phyloP scores from a whole-genome alignment of 2,329 filamentous ascomycete genomes.

The Lachnellula suecica region DNA sequence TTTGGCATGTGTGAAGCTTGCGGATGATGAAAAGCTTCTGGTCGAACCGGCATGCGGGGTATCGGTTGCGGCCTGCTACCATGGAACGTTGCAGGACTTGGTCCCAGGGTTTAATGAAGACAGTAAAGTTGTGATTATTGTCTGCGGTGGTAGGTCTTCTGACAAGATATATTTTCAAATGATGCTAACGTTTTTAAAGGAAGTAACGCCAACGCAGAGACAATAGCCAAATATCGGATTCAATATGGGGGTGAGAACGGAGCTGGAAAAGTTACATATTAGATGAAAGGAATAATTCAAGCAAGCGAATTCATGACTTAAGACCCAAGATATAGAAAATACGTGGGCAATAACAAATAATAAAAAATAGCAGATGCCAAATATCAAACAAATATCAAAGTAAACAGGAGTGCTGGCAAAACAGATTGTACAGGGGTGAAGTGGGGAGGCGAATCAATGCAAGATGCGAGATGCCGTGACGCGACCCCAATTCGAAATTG shows the following conservation, averaged over 20 bases:
- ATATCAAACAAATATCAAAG: too few species aligned
- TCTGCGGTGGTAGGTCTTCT: constrained; percentile 69
- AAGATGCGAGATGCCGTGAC: neutral
- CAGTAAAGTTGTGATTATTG: constrained; percentile 73
- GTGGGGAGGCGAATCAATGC: neutral
- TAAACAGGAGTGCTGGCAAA: neutral
- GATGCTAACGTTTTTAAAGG: neutral
- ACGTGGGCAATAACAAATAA: too few species aligned
- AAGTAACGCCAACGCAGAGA: neutral
- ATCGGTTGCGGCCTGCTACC: constrained; percentile 68
- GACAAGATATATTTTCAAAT: neutral
- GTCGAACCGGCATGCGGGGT: constrained; percentile 88
- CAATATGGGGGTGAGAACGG: neutral
- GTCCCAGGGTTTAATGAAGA: constrained; percentile 53
- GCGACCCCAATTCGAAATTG: neutral
- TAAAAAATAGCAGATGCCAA: too few species aligned
- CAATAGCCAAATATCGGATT: neutral
- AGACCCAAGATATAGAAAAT: too few species aligned
- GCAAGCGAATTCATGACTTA: too few species aligned
- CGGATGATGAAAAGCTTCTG: constrained; percentile 47
- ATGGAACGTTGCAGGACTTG: constrained; percentile 58
- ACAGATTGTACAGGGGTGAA: neutral
- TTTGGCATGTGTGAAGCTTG: neutral
- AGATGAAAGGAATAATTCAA: too few species aligned
- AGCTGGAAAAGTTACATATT: too few species aligned